Evolutionary conservation across 306 rosid genomes (phyloP).

Genomic region (Quercus ilex): DNA sequence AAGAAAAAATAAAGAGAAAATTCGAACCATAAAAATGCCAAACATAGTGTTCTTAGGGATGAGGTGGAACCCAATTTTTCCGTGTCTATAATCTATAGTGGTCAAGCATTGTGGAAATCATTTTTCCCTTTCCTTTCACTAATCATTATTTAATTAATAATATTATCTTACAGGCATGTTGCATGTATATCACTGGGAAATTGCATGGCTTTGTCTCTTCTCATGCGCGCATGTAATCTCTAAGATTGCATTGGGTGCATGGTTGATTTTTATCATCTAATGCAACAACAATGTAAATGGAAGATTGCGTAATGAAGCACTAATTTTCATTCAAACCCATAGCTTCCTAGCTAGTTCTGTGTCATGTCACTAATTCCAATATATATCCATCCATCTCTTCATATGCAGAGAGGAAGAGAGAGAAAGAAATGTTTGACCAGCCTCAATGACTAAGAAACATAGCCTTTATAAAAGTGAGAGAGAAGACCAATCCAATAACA

Average conservation of each 20-base stretch:
- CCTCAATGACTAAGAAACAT: not conserved
- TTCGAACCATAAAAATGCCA: too few species aligned
- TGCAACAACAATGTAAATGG: conserved; percentile 7
- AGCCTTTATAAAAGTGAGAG: conserved; percentile 23
- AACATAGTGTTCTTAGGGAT: too few species aligned
- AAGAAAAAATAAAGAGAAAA: too few species aligned
- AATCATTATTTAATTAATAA: too few species aligned
- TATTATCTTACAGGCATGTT: too few species aligned
- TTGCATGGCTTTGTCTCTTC: not conserved
- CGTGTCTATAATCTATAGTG: too few species aligned
- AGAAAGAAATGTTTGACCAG: conserved; percentile 14
- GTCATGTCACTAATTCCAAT: not conserved
- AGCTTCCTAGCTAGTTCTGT: not conserved
- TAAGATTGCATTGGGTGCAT: not conserved
- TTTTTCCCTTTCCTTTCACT: too few species aligned
- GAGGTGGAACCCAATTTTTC: too few species aligned
- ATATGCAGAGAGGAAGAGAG: not conserved
- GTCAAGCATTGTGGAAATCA: too few species aligned
- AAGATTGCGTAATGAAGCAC: conserved; percentile 26
- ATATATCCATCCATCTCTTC: not conserved
- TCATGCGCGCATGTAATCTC: too few species aligned
- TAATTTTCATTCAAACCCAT: not conserved
- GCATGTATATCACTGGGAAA: too few species aligned
- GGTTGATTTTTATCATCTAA: not conserved
- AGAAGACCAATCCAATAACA: not conserved